Evolutionary conservation across 2,329 filamentous ascomycete species (phyloP), one percentile per base, ranked within the genome.

Genomic region (Hirsutella minnesotensis): DNA sequence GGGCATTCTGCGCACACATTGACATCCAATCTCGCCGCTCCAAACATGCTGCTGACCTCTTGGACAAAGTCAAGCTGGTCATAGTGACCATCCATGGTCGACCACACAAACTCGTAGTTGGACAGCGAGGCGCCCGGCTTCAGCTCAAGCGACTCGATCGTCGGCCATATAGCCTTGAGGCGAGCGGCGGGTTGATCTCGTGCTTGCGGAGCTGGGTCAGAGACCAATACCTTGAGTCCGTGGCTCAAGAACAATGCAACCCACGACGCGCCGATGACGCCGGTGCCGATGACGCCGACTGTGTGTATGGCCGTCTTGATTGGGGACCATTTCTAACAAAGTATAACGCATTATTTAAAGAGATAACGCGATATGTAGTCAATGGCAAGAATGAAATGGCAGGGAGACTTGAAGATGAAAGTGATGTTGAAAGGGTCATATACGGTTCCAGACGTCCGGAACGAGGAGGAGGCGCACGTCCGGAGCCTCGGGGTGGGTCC

Each of bases 181-280:
- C 43, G 46, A 15, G 42, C 39, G 16, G 27, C 43, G 21, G 64
- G 51, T 21, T 53, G 57, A 30, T 49, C 47, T 41, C 62, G 54
- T 3, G 64, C 57, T 18, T 55, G 53, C 12, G 57, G 52, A 7
- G 59, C 61, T 40, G 64, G 62, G 44, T 69, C 64, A n/a, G 60
- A 64, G 16, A 62, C 60, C 4, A 63, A 51, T n/a, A 68, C 65
- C 16, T 43, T 43, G 10, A 59, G 51, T 9, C 57, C 53, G 38
- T 56, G 53, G 5, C 57, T 55, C 7, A 62, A 51, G 40, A 57
- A 54, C 3, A 62, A 48, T 9, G 59, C 60, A 2, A 63, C 60
- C 65, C 66, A 69, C 16, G 63, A 58, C 3, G 58, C 58, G 15
- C 39, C 39, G 15, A 60, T 57, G 19, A 58, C 54, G 27, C 59